Conservation (phyloP, 305 asterid genomes). For the Solanum hybrid region DNA sequence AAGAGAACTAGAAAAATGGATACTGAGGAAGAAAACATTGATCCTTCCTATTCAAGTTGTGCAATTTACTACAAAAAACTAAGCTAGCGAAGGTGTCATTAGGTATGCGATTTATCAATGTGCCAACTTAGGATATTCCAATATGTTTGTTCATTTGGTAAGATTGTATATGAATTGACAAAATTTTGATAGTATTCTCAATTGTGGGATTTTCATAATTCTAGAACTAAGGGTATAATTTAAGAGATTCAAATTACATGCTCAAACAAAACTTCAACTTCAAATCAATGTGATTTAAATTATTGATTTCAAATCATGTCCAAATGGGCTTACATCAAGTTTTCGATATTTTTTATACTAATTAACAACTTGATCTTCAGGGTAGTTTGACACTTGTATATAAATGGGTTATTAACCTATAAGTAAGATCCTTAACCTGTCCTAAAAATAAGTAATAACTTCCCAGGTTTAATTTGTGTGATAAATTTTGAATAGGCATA, state of each 20-base stretch:
- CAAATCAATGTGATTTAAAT: background rate
- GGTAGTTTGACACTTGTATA: background rate
- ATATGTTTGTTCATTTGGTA: no score
- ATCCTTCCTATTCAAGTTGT: no score
- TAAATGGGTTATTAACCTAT: background rate
- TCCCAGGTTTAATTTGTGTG: background rate
- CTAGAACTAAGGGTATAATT: no score
- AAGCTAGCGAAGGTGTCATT: background rate
- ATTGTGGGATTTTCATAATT: no score
- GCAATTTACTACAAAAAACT: background rate
- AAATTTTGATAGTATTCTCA: background rate
- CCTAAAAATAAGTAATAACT: background rate
- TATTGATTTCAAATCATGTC: background rate
- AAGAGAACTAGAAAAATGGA: background rate
- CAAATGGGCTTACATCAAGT: background rate
- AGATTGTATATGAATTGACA: background rate
- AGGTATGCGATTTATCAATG: background rate
- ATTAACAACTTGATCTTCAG: no score
- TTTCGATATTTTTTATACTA: no score
- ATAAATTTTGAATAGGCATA: background rate
- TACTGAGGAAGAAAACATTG: background rate
- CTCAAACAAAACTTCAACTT: background rate
- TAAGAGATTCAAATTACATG: no score
- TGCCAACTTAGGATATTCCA: background rate
- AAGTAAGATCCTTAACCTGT: background rate